Evolutionary conservation across 257 asterid genomes (phyloP), one percentile per base, ranked within the genome.

Genomic region (Vinca minor): DNA sequence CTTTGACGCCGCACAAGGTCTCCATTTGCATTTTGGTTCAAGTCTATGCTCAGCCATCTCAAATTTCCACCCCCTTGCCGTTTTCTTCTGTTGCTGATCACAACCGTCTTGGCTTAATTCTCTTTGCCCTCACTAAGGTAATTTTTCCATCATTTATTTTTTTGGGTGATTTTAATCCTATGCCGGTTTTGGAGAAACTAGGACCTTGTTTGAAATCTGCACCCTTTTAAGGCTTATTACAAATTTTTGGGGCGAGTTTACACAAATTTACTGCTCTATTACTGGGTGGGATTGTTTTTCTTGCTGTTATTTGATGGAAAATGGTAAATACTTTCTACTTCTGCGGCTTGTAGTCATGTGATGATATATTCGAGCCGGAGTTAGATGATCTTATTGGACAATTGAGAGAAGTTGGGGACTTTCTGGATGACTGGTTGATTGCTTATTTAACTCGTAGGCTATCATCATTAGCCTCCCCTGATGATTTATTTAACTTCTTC

Each of bases 31-130:
- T 87, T 25, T 69, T 93, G 53, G 79, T 81, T 73, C 93, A 84
- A 72, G 81, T 80, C 38, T 93, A 79, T 75, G 94, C 98, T 60
- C 96, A 96, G 65, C 95, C 89, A 34, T 75, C 91, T 35, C 94
- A 89, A 75, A 69, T 42, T 74, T 76, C 96, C 38, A 65, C 77
- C 44, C 96, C 97, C 1, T 80, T 85, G 64, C 94, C 97, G n/a
- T 93, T 93, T 71, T 82, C 96, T 59, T 89, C 97, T 23, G 82
- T 87, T 17, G 68, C 91, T 17, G 95, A 89, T 74, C 98, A 93
- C 80, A 93, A 93, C 68, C 78, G 87, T 28, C 87, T 89, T 55
- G 97, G 93, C 38, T 63, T 85, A 75, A 80, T 84, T 82, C 79
- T 92, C 34, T 13, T 89, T 54, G 64, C 94, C 11, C 91, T 89